These are phyloP conservation scores for Alternaria incomplexa DNA, from an alignment of 2,329 filamentous ascomycete genomes.

Conservation along the genomic window DNA sequence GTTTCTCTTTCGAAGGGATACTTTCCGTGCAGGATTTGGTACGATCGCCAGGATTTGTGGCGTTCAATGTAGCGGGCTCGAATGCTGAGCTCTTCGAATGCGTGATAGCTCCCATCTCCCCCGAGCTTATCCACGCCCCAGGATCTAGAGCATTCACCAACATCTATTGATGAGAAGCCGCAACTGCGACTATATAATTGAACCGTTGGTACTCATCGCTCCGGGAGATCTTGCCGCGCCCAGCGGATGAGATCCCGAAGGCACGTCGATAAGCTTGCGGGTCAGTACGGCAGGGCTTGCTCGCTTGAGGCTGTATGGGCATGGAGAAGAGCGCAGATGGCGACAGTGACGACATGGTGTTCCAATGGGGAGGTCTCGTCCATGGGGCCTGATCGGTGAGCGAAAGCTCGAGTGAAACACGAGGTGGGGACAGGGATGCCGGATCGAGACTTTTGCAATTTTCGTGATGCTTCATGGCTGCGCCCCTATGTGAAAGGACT, in stretches of 20 bases:
- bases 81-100: neutral
- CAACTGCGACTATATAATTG: neutral
- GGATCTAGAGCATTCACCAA: neutral
- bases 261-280: neutral
- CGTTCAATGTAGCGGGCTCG: neutral
- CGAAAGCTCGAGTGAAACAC: constrained; percentile 8
- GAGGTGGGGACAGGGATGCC: constrained; percentile 2
- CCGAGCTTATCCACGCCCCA: neutral
- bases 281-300: neutral
- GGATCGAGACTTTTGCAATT: neutral
- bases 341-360: constrained; percentile 1
- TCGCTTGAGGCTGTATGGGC: neutral
- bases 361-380: constrained; percentile 3
- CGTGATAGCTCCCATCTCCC: neutral
- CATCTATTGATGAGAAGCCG: neutral
- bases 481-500: neutral
- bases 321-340: constrained; percentile 1
- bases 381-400: constrained; percentile 17
- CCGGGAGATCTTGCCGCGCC: neutral
- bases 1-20: neutral
- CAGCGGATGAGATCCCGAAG: neutral
- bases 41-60: neutral
- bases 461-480: neutral
- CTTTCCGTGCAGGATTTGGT: neutral
- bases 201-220: neutral